Percentiles rank a stretch among this genome's conserved stretches.
phyloP scores from a whole-genome alignment of 2,329 filamentous ascomycete species.

The Neoscytalidium dimidiatum region DNA sequence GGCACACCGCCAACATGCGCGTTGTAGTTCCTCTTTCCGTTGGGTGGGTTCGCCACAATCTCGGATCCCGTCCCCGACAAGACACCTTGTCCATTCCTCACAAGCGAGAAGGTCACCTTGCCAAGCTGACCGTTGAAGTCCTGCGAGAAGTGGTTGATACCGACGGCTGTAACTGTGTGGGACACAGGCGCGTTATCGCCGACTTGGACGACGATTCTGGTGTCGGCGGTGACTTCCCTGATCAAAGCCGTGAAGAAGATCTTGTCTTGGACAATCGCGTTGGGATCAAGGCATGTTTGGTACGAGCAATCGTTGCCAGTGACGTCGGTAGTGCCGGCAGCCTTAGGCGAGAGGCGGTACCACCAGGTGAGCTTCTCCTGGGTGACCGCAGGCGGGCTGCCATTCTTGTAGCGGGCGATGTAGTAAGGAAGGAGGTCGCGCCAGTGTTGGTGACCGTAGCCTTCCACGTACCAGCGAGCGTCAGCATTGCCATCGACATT shows the following conservation, averaged over 20 bases:
- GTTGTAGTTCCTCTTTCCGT: slow-evolving; percentile 24
- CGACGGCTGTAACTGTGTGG: neutral
- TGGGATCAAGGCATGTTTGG: slow-evolving; percentile 28
- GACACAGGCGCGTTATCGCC: slow-evolving; percentile 15
- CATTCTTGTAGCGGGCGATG: slow-evolving; percentile 54
- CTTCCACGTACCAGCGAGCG: slow-evolving; percentile 51
- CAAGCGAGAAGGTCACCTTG: slow-evolving; percentile 20
- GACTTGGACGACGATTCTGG: slow-evolving; percentile 18
- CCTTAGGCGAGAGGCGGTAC: slow-evolving; percentile 45
- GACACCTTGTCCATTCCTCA: slow-evolving; percentile 16
- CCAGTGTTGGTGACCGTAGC: slow-evolving; percentile 55
- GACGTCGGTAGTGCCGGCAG: slow-evolving; percentile 39
- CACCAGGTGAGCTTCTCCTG: slow-evolving; percentile 43
- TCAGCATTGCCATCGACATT: slow-evolving; percentile 48
- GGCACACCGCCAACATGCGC: slow-evolving; percentile 22
- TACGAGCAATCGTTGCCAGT: slow-evolving; percentile 32
- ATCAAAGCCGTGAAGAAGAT: slow-evolving; percentile 47
- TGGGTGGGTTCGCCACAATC: slow-evolving; percentile 3
- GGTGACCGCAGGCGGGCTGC: slow-evolving; percentile 28
- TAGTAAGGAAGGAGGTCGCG: slow-evolving; percentile 52
- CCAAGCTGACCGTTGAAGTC: slow-evolving; percentile 22
- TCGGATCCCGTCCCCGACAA: slow-evolving; percentile 14
- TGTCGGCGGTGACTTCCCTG: slow-evolving; percentile 5
- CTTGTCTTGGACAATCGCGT: slow-evolving; percentile 44
- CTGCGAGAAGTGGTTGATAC: slow-evolving; percentile 20